These are phyloP conservation scores for Carpinus fangiana DNA, from an alignment of 306 rosid species.

Conservation along the genomic window DNA sequence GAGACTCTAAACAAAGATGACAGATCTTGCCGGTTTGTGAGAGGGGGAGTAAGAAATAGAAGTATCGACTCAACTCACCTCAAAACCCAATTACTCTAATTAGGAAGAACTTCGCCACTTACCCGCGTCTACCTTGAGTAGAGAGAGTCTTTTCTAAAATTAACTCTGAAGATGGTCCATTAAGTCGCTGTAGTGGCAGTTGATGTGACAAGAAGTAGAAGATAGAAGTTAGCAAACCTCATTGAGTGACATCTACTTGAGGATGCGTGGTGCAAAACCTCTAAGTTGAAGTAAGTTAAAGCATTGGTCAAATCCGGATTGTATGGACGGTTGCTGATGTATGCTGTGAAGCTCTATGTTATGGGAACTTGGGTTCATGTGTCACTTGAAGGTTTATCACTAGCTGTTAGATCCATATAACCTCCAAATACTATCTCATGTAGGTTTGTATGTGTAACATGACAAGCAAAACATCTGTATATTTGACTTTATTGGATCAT, in stretches of 20 bases:
- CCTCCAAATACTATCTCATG: conserved; percentile 3
- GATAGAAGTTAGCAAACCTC: background rate
- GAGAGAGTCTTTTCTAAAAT: background rate
- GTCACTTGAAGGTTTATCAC: background rate
- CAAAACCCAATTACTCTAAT: background rate
- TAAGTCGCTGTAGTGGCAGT: background rate
- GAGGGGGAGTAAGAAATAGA: background rate
- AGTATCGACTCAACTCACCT: background rate
- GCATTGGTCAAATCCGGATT: background rate
- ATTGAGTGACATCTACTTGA: background rate
- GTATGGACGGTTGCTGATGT: background rate
- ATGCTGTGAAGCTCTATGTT: background rate
- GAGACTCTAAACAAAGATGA: background rate
- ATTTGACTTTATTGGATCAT: background rate
- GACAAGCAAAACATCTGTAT: background rate
- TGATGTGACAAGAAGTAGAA: background rate
- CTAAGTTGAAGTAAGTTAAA: background rate
- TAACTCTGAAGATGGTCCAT: background rate
- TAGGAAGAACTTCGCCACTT: background rate
- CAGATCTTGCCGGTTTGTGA: background rate
- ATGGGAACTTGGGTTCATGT: background rate
- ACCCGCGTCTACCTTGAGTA: background rate
- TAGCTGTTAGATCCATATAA: background rate
- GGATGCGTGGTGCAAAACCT: background rate
- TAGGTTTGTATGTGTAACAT: background rate